Conservation (phyloP, 352 stramenopile genomes). For the Globisporangium nunn region DNA sequence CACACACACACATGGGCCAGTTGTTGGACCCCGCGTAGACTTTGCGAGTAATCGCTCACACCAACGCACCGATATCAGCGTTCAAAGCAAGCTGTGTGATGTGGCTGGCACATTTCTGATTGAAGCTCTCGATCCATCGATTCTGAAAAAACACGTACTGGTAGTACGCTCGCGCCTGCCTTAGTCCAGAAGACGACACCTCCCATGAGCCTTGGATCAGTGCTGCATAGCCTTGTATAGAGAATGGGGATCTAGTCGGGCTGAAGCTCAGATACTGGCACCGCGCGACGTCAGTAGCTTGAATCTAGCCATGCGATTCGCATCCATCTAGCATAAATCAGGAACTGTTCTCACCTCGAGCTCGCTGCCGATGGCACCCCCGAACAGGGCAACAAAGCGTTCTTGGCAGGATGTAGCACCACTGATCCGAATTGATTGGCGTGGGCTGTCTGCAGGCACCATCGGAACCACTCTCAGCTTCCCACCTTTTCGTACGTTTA, state of each 20-base stretch:
- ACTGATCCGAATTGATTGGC: constrained; percentile 11
- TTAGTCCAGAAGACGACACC: constrained; percentile 24
- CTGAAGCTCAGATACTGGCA: constrained; percentile 34
- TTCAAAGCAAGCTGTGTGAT: constrained; percentile 26
- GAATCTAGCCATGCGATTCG: not conserved
- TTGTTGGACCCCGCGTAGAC: no score
- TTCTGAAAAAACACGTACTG: constrained; percentile 66
- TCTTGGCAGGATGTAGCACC: constrained; percentile 18
- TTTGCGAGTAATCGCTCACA: not conserved
- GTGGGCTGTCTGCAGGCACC: constrained; percentile 4
- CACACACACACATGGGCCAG: not conserved
- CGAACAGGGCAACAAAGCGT: constrained; percentile 36
- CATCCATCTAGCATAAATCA: not conserved
- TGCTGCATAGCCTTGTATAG: constrained; percentile 45
- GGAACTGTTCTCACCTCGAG: constrained; percentile 16
- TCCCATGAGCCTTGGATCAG: constrained; percentile 34
- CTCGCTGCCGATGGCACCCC: constrained; percentile 27
- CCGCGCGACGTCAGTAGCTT: not conserved
- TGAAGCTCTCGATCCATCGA: constrained; percentile 50
- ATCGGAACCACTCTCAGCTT: not conserved
- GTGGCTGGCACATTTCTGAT: constrained; percentile 33
- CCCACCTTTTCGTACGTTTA: not conserved
- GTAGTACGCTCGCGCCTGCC: constrained; percentile 65
- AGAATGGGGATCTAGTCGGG: constrained; percentile 18
- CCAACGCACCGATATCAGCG: constrained; percentile 2